phyloP scores from a whole-genome alignment of 179 eudicot species.

The Sideroxylon spinosum region DNA sequence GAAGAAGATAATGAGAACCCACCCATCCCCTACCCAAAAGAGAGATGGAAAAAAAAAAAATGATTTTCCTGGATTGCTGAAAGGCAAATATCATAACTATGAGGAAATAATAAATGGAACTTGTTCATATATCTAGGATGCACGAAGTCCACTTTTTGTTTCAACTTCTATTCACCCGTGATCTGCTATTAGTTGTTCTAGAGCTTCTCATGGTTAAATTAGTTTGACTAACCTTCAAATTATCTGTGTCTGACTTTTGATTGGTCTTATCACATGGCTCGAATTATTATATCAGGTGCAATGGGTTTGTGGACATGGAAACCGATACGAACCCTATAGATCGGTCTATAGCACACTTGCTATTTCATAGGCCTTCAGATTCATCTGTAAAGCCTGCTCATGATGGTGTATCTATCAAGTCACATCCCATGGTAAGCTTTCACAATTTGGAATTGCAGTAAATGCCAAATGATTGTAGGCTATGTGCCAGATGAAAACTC shows the following conservation, averaged over 20 bases:
- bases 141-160: neutral
- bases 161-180: neutral
- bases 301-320: slow-evolving; percentile 72
- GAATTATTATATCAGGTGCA: slow-evolving; percentile 31
- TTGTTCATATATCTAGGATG: neutral
- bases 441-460: neutral
- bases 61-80: neutral
- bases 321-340: slow-evolving; percentile 94
- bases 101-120: neutral
- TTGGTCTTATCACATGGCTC: neutral
- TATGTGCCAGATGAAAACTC: neutral
- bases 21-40: neutral
- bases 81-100: neutral
- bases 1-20: neutral
- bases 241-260: neutral
- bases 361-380: slow-evolving; percentile 83
- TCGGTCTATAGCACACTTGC: slow-evolving; percentile 87
- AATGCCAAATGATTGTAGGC: slow-evolving; percentile 5
- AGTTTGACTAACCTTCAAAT: neutral
- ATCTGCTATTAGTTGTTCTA: neutral
- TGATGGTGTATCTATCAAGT: slow-evolving; percentile 31
- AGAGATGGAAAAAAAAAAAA: neutral
- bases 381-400: slow-evolving; percentile 36
- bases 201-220: neutral
- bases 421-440: slow-evolving; percentile 42